A percentile compares a stretch with the other conserved stretches of the same genome.
Evolutionary conservation across 2,329 filamentous ascomycete species (phyloP).

Genomic region (Xylariaceae sp.): DNA sequence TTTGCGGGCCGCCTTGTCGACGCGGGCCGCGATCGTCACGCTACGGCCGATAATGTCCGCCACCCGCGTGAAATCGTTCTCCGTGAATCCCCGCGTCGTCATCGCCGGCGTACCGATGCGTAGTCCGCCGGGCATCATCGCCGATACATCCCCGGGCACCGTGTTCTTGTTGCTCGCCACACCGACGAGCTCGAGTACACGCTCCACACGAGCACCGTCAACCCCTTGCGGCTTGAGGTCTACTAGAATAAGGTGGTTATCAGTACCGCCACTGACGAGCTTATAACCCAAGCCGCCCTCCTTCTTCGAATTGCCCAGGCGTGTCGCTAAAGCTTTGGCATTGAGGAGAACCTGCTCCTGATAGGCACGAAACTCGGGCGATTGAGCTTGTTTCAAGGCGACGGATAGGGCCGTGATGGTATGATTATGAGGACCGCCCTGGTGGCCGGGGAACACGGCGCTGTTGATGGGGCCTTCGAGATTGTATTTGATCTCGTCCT

Average conservation of each 20-base stretch:
- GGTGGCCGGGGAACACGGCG: conserved; percentile 96
- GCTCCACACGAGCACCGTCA: conserved; percentile 85
- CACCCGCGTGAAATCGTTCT: conserved; percentile 81
- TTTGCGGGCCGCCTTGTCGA: conserved; percentile 67
- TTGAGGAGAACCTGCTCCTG: conserved; percentile 87
- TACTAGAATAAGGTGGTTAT: conserved; percentile 92
- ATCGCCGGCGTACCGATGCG: conserved; percentile 95
- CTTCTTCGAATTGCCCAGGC: conserved; percentile 61
- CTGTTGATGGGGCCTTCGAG: conserved; percentile 91
- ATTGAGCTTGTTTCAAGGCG: conserved; percentile 87
- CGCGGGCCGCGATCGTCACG: conserved; percentile 68
- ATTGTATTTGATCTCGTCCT: conserved; percentile 80
- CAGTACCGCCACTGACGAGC: conserved; percentile 88
- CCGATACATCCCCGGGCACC: conserved; percentile 89
- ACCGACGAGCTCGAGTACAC: conserved; percentile 83
- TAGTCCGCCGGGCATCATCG: conserved; percentile 85
- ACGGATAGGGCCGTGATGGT: conserved; percentile 95
- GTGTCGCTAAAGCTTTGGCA: conserved; percentile 74
- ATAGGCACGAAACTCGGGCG: conserved; percentile 85
- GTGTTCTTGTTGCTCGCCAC: conserved; percentile 99
- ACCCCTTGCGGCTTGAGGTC: conserved; percentile 86
- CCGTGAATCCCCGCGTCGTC: conserved; percentile 90
- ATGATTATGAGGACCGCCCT: conserved; percentile 97
- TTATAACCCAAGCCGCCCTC: conserved; percentile 77
- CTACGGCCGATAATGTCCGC: conserved; percentile 81